Percentiles rank a stretch among this genome's conserved stretches.
Evolutionary conservation across 306 rosid species (phyloP).

Genomic region (Macrotyloma uniflorum): DNA sequence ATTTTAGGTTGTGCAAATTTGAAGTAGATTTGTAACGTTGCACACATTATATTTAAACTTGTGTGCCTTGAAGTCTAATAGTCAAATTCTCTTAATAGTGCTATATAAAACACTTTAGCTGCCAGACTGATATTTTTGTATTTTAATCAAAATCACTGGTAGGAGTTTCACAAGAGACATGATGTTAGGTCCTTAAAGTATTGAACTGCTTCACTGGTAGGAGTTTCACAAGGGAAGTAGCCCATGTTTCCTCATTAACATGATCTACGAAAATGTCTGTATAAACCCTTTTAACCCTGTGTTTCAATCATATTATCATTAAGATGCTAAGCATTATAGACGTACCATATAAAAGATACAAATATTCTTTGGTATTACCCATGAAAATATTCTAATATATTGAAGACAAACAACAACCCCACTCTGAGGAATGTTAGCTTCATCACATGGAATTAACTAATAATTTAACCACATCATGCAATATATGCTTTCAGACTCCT

Average conservation of each 20-base stretch:
- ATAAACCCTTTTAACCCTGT: not conserved
- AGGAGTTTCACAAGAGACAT: not conserved
- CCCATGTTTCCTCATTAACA: not conserved
- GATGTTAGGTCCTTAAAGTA: too few relatives aligned
- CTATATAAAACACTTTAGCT: not conserved
- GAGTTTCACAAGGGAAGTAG: too few relatives aligned
- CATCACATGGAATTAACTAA: too few relatives aligned
- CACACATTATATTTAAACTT: not conserved
- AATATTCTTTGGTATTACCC: not conserved
- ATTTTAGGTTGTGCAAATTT: not conserved
- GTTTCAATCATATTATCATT: not conserved
- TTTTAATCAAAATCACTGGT: not conserved
- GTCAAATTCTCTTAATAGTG: not conserved
- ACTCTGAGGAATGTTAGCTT: not conserved
- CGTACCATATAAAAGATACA: too few relatives aligned
- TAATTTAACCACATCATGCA: too few relatives aligned
- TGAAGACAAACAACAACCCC: too few relatives aligned
- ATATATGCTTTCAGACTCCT: too few relatives aligned
- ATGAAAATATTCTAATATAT: not conserved
- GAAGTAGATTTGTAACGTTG: not conserved
- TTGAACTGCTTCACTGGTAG: too few relatives aligned
- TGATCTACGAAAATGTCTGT: not conserved
- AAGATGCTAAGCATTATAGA: not conserved
- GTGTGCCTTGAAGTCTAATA: not conserved
- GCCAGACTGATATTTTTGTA: not conserved